Evolutionary conservation across 768 basidiomycete genomes (phyloP).

Genomic region (Asterophora parasitica): DNA sequence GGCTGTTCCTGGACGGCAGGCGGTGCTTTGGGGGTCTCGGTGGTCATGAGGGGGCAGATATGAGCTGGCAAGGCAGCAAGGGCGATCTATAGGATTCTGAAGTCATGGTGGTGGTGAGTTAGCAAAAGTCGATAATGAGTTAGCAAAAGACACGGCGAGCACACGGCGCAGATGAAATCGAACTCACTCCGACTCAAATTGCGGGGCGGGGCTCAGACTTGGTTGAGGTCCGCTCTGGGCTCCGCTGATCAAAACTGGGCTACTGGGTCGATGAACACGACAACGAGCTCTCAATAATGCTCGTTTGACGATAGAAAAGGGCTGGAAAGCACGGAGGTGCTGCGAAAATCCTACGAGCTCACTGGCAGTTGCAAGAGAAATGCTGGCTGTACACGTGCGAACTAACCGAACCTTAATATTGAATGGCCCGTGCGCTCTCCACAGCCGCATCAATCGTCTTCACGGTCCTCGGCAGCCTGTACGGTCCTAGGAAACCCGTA

Average conservation of each 20-base stretch:
- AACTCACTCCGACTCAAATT: slow-evolving; percentile 38
- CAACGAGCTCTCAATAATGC: too few relatives aligned
- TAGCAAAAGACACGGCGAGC: too few relatives aligned
- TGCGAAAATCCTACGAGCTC: too few relatives aligned
- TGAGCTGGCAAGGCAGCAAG: background rate
- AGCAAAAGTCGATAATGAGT: too few relatives aligned
- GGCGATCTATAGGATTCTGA: background rate
- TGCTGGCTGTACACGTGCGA: slow-evolving; percentile 17
- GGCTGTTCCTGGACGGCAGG: slow-evolving; percentile 26
- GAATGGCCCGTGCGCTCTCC: slow-evolving; percentile 1
- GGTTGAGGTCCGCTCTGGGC: slow-evolving; percentile 17
- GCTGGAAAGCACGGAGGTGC: background rate
- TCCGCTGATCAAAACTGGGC: background rate
- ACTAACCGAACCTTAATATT: slow-evolving; percentile 13
- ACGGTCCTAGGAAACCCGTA: too few relatives aligned
- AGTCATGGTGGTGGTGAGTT: too few relatives aligned
- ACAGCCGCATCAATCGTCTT: slow-evolving; percentile 4
- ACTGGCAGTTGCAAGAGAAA: background rate
- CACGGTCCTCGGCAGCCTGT: background rate
- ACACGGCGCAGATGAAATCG: background rate
- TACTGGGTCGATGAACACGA: background rate
- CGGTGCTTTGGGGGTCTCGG: slow-evolving; percentile 28
- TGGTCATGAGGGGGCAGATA: slow-evolving; percentile 21
- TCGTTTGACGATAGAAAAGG: too few relatives aligned
- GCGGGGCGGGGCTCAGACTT: slow-evolving; percentile 38